Evolutionary conservation across 306 rosid species (phyloP).

Genomic region (Boehmeria nivea): DNA sequence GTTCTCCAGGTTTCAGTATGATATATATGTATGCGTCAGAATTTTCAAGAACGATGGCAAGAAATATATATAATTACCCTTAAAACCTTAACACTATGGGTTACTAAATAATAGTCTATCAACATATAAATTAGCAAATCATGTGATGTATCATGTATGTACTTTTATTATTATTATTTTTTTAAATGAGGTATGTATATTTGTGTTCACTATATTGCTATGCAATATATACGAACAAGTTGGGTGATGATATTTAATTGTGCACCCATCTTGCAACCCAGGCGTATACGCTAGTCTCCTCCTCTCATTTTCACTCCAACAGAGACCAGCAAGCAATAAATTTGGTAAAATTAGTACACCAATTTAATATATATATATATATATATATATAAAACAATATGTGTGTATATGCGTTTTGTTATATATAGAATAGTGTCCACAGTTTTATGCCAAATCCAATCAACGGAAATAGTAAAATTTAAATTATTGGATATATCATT

Average conservation of each 20-base stretch:
- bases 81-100: too few species aligned
- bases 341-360: conserved; percentile 4
- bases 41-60: too few species aligned
- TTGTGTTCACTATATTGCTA: too few species aligned
- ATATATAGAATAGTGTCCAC: neutral
- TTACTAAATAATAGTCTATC: too few species aligned
- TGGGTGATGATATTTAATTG: conserved; percentile 44
- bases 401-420: neutral
- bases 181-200: too few species aligned
- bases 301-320: conserved; percentile 29
- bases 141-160: too few species aligned
- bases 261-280: conserved; percentile 32
- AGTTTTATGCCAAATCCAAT: neutral
- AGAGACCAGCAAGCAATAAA: conserved; percentile 18
- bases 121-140: too few species aligned
- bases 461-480: neutral
- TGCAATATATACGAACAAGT: conserved; percentile 16
- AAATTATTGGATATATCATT: conserved; percentile 12
- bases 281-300: conserved; percentile 41
- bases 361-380: conserved; percentile 1
- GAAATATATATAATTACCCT: too few species aligned
- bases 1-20: too few species aligned
- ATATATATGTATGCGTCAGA: too few species aligned
- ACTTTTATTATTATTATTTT: too few species aligned
- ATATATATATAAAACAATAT: neutral